These are phyloP conservation scores for Botryotinia globosa DNA, from an alignment of 2,329 filamentous ascomycete species.

Conservation along the genomic window DNA sequence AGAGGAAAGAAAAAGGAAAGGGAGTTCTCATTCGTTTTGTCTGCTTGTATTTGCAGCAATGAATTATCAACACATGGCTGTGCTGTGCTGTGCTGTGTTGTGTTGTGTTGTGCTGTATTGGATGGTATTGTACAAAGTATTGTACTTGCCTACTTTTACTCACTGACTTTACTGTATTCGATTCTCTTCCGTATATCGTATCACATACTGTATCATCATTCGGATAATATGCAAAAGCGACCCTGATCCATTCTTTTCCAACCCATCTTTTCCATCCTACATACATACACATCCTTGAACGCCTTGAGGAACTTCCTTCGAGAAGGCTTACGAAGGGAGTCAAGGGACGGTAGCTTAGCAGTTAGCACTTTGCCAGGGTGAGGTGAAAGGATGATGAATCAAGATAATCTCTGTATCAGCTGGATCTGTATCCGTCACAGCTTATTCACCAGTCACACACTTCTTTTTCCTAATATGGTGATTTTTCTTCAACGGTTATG, in stretches of 20 bases:
- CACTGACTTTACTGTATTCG: too few relatives aligned
- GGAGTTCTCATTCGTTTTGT: background rate
- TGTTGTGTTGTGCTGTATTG: background rate
- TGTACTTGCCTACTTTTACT: background rate
- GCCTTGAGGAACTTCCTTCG: background rate
- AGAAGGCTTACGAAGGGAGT: background rate
- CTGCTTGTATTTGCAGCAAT: background rate
- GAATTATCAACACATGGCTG: background rate
- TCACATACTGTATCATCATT: background rate
- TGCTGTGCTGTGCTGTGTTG: background rate
- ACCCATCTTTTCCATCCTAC: background rate
- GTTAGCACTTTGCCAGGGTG: background rate
- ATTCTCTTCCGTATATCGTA: background rate
- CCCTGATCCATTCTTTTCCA: slow-evolving; percentile 10
- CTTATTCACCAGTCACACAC: background rate
- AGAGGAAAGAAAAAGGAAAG: background rate
- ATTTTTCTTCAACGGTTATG: background rate
- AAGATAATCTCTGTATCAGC: background rate
- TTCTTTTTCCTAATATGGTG: background rate
- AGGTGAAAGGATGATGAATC: background rate
- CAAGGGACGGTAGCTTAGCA: background rate
- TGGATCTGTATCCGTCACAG: background rate
- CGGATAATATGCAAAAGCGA: background rate
- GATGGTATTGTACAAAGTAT: too few relatives aligned
- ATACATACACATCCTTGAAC: background rate